Base-by-base conservation (phyloP, 306 rosid genomes). In the Quercus berberidifolia region DNA sequence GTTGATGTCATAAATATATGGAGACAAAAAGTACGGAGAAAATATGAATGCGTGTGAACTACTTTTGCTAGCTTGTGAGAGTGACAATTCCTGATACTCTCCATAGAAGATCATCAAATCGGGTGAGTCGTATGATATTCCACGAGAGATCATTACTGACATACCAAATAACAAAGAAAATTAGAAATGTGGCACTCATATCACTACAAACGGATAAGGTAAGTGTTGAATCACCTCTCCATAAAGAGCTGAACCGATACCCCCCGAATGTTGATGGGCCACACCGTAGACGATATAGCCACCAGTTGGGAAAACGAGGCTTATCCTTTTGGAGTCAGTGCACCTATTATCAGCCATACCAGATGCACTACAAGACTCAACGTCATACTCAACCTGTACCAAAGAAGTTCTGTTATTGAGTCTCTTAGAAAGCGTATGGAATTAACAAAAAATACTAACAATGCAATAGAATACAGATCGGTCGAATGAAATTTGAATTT, bases 201-300 rank as follows among this genome's bases (percentile, higher is more conserved):
- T 46, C 4, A 46, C 52, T 46, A 11, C 75, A 71, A 49, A 49
- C 59, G 1, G 60, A 25, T 15, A 12, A 28, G 17, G 74, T 43
- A 38, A 2, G 1, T 26, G 4, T 25, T 67, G 58, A 33, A 55
- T 78, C 58, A 90, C 98, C 92, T 90, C 84, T 87, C 97, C 84
- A 73, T 90, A 92, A 12, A 94, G 80, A 58, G 89, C 80, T 55
- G 94, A 69, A 49, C 94, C 96, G 4, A 25, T 59, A 52, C 91
- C 98, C 15, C 96, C 96, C 3, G 87, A 76, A 82, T 94, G 98
- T 56, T 92, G 98, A 82, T 94, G 98, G 73, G 94, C 96, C 69
- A 78, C 91, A 80, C 89, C 96, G 64, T 94, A 92, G 76, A 94
- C 41, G 11, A 94, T 59, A 80, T 83, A 92, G 18, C 97, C 97